These are phyloP conservation scores for Candida maris DNA, from an alignment of 805 yeast genomes.

Conservation along the genomic window DNA sequence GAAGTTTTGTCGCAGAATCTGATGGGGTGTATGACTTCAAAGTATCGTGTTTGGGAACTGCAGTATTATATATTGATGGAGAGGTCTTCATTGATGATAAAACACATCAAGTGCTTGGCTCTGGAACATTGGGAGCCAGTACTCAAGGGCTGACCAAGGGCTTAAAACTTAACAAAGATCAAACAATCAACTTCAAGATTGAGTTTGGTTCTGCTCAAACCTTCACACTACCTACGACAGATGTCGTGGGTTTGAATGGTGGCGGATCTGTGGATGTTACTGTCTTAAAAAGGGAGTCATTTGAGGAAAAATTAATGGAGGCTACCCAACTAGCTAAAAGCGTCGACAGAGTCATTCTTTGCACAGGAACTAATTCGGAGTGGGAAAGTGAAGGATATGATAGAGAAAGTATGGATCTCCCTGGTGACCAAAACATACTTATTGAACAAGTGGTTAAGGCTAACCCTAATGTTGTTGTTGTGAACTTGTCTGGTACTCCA, in stretches of 20 bases:
- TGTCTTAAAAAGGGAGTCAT: conserved; percentile 21
- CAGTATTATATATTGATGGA: conserved; percentile 40
- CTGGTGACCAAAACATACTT: conserved; percentile 43
- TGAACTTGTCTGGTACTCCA: conserved; percentile 58
- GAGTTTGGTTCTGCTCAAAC: conserved; percentile 41
- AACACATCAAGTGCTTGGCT: conserved; percentile 37
- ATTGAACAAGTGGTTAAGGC: conserved; percentile 41
- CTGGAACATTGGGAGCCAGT: conserved; percentile 35
- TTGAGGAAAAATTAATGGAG: conserved; percentile 29
- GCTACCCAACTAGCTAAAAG: conserved; percentile 47
- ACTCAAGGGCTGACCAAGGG: conserved; percentile 9
- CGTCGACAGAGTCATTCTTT: conserved; percentile 51
- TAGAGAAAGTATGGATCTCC: conserved; percentile 46
- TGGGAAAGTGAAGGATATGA: conserved; percentile 62
- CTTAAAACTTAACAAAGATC: conserved; percentile 30
- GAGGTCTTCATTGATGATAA: conserved; percentile 42
- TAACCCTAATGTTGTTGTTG: conserved; percentile 49
- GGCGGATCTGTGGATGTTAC: conserved; percentile 30
- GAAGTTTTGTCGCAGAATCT: conserved; percentile 34
- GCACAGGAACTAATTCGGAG: conserved; percentile 47
- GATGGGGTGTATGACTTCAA: conserved; percentile 38
- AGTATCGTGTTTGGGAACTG: conserved; percentile 38
- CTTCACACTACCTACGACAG: conserved; percentile 17
- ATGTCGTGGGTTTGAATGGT: conserved; percentile 12
- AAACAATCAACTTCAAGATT: conserved; percentile 32